Evolutionary conservation across 352 stramenopile species (phyloP).

Genomic region (Phytophthora ohioensis): DNA sequence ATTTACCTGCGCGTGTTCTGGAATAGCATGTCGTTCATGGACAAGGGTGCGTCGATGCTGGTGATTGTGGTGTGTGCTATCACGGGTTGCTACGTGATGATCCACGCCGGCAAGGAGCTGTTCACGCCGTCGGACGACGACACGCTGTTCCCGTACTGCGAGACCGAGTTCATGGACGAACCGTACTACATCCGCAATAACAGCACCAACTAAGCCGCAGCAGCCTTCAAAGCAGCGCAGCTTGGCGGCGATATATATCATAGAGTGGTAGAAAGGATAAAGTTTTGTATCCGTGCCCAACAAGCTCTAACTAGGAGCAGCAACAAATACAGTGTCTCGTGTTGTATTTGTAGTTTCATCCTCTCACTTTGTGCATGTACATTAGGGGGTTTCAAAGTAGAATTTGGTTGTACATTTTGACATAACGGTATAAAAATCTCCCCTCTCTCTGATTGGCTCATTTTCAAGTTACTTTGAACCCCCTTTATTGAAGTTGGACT

Average conservation of each 20-base stretch:
- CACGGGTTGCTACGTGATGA: slow-evolving; percentile 62
- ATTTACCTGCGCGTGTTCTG: slow-evolving; percentile 61
- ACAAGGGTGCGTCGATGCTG: slow-evolving; percentile 52
- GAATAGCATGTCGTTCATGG: slow-evolving; percentile 49
- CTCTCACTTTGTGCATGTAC: neutral
- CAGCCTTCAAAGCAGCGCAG: slow-evolving; percentile 10
- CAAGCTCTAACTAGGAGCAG: neutral
- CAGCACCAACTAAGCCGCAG: slow-evolving; percentile 34
- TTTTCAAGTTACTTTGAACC: no score
- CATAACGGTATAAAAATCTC: no score
- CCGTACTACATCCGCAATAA: slow-evolving; percentile 57
- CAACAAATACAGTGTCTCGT: slow-evolving; percentile 18
- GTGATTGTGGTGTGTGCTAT: slow-evolving; percentile 55
- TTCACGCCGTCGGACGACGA: slow-evolving; percentile 50
- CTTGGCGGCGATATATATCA: slow-evolving; percentile 20
- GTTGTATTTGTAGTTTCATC: neutral
- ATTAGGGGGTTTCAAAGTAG: no score
- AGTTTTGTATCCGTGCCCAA: slow-evolving; percentile 6
- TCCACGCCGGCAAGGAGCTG: slow-evolving; percentile 58
- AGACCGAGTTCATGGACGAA: slow-evolving; percentile 50
- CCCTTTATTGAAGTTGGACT: no score
- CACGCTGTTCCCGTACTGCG: slow-evolving; percentile 65
- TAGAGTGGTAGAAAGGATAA: slow-evolving; percentile 14
- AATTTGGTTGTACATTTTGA: no score
- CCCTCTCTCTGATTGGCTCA: no score